A percentile compares a stretch with the other conserved stretches of the same genome.
phyloP scores from a whole-genome alignment of 75 land plant genomes.

The Chamaecyparis obtusa region DNA sequence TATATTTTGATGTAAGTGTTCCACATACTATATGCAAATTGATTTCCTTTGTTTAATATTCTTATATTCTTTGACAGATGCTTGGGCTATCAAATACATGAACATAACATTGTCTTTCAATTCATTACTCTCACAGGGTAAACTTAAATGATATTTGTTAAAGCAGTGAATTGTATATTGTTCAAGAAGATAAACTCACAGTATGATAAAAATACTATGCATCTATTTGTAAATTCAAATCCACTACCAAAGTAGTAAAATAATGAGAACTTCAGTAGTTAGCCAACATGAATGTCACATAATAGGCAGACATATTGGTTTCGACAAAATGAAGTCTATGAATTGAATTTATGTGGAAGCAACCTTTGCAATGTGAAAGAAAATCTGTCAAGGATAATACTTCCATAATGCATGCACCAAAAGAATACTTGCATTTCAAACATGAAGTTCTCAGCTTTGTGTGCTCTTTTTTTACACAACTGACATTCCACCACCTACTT shows the following conservation, averaged over 20 bases:
- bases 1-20: slow-evolving; percentile 2
- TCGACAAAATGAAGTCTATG: neutral
- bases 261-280: neutral
- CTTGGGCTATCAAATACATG: neutral
- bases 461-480: neutral
- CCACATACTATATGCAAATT: neutral
- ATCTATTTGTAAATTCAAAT: no score
- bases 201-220: neutral
- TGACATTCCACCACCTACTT: neutral
- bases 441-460: neutral
- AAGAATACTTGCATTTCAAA: neutral
- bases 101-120: neutral
- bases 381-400: neutral
- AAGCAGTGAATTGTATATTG: neutral
- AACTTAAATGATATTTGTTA: neutral
- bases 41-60: neutral
- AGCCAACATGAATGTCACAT: neutral
- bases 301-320: neutral
- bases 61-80: neutral
- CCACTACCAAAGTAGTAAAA: neutral
- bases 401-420: neutral
- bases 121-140: neutral
- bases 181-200: neutral
- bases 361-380: neutral
- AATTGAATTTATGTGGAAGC: neutral